These are phyloP conservation scores for Marasmius fiardii DNA, from an alignment of 1,284 basidiomycete species.

Conservation along the genomic window DNA sequence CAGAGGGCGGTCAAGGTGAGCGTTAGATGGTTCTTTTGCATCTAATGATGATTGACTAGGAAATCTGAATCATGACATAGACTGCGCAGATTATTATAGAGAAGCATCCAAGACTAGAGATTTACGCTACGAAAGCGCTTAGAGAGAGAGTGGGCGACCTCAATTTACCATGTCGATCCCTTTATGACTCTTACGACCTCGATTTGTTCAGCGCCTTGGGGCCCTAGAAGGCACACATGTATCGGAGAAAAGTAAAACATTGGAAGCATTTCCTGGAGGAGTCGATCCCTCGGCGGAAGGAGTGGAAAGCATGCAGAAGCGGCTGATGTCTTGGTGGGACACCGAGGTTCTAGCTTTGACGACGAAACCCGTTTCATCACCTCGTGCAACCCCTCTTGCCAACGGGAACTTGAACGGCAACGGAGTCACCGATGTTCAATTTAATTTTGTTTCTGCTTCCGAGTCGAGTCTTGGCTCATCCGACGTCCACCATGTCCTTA, in stretches of 20 bases:
- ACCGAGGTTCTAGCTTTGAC: constrained; percentile 30
- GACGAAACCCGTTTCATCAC: not conserved
- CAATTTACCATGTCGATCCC: constrained; percentile 5
- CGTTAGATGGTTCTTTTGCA: constrained; percentile 5
- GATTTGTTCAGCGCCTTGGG: constrained; percentile 54
- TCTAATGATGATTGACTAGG: not conserved
- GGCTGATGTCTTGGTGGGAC: constrained; percentile 62
- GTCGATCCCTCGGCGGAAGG: constrained; percentile 34
- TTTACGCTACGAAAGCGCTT: constrained; percentile 44
- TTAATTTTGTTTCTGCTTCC: too few species aligned
- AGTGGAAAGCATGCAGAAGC: constrained; percentile 35
- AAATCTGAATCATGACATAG: constrained; percentile 29
- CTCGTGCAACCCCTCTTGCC: not conserved
- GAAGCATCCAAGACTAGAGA: constrained; percentile 43
- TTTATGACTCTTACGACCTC: not conserved
- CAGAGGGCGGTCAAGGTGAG: constrained; percentile 55
- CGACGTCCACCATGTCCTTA: constrained; percentile 43
- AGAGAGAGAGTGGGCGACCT: constrained; percentile 57
- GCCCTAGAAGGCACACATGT: constrained; percentile 50
- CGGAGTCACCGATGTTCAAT: too few species aligned
- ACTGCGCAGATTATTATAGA: constrained; percentile 61
- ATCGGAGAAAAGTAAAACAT: constrained; percentile 14
- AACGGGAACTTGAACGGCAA: constrained; percentile 16
- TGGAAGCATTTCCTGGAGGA: constrained; percentile 10
- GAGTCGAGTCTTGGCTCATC: constrained; percentile 17